Evolutionary conservation across 371 early-diverging fungal species (phyloP).

Genomic region (Rhizomucor miehei): DNA sequence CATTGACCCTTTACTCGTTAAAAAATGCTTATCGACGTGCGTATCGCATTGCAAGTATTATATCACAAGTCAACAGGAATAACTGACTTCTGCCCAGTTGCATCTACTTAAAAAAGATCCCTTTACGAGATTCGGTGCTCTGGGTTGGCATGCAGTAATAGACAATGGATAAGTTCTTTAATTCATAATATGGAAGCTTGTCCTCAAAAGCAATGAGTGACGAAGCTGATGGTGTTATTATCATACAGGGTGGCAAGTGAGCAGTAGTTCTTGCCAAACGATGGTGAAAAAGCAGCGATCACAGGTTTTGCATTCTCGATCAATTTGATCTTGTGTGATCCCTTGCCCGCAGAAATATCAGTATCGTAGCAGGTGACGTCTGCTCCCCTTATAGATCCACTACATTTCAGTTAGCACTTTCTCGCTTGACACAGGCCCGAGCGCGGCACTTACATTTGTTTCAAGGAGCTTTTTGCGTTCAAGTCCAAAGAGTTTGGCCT

Average conservation of each 20-base stretch:
- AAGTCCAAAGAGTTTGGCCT: constrained; percentile 14
- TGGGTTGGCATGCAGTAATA: no score
- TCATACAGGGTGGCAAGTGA: constrained; percentile 27
- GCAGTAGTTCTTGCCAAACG: constrained; percentile 14
- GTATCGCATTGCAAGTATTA: no score
- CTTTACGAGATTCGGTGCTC: no score
- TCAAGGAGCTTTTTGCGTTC: constrained; percentile 12
- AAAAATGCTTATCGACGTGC: no score
- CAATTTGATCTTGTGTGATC: constrained; percentile 5
- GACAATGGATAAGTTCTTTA: no score
- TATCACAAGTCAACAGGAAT: no score
- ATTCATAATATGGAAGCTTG: no score
- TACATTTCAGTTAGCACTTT: not conserved
- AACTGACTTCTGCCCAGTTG: no score
- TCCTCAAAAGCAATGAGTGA: no score
- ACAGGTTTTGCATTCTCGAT: constrained; percentile 15
- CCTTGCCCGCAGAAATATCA: not conserved
- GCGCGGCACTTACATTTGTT: constrained; percentile 23
- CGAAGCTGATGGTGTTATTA: constrained; percentile 28
- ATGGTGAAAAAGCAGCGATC: constrained; percentile 17
- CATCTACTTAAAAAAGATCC: no score
- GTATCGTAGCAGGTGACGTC: not conserved
- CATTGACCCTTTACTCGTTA: no score
- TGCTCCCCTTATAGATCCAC: constrained; percentile 37
- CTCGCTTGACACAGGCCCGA: not conserved